Conservation (phyloP, 768 basidiomycete genomes). For the Xerocomellus chrysenteron region DNA sequence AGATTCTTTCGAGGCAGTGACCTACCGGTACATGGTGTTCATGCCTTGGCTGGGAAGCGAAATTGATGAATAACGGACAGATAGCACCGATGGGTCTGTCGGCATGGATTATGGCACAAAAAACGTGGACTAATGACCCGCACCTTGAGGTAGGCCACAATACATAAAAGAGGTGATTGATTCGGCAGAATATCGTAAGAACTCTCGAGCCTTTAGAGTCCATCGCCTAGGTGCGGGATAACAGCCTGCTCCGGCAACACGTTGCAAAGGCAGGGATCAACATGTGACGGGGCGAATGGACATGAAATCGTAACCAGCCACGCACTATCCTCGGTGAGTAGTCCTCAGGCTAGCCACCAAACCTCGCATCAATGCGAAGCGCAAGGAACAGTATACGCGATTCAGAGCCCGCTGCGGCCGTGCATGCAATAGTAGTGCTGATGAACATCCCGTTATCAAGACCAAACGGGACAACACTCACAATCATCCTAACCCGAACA, state of each 20-base stretch:
- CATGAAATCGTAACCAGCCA: not conserved
- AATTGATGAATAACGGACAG: conserved; percentile 2
- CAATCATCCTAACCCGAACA: too few species aligned
- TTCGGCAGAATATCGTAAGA: not conserved
- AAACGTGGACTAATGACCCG: not conserved
- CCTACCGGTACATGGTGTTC: not conserved
- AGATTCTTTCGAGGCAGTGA: conserved; percentile 7
- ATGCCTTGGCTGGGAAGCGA: conserved; percentile 3
- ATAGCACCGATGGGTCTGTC: not conserved
- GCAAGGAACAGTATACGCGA: too few species aligned
- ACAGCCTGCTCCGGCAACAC: not conserved
- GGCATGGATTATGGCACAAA: not conserved
- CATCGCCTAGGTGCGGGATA: not conserved
- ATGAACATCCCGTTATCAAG: too few species aligned
- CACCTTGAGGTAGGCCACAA: not conserved
- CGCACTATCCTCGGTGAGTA: too few species aligned
- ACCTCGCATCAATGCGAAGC: too few species aligned
- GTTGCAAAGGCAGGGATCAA: not conserved
- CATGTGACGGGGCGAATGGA: not conserved
- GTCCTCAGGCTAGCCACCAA: too few species aligned
- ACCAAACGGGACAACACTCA: too few species aligned
- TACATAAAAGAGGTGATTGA: not conserved
- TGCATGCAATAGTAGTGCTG: too few species aligned
- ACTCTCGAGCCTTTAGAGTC: not conserved
- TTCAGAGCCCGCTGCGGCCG: too few species aligned